phyloP scores from a whole-genome alignment of 345 rosid species.

The Aegle marmelos region DNA sequence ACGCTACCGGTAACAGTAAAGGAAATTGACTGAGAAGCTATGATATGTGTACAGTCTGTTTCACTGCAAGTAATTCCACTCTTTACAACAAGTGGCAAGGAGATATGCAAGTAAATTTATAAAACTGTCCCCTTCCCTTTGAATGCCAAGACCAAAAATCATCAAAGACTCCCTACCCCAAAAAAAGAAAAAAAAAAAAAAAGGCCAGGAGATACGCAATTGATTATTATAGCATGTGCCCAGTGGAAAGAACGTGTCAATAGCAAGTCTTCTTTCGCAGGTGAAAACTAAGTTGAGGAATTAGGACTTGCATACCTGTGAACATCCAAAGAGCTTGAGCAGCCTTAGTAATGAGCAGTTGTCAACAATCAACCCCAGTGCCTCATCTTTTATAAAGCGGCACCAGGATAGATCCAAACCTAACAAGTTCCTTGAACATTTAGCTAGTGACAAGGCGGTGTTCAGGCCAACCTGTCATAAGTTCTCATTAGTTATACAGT shows the following conservation, averaged over 20 bases:
- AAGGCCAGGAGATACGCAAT: too few relatives aligned
- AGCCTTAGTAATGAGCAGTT: conserved; percentile 44
- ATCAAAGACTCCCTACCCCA: background rate
- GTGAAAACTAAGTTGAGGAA: background rate
- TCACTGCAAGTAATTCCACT: background rate
- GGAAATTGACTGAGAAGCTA: background rate
- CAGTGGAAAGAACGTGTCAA: background rate
- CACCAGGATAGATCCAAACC: conserved; percentile 68
- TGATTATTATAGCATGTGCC: too few relatives aligned
- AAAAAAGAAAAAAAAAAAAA: too few relatives aligned
- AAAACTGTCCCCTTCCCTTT: background rate
- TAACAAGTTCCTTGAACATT: conserved; percentile 33
- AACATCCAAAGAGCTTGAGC: conserved; percentile 61
- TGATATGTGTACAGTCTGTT: background rate
- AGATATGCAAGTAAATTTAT: background rate
- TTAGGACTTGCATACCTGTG: conserved; percentile 38
- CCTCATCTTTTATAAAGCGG: conserved; percentile 46
- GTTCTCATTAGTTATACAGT: background rate
- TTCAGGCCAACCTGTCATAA: conserved; percentile 42
- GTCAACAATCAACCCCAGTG: conserved; percentile 46
- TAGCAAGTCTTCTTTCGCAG: background rate
- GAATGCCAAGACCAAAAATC: background rate
- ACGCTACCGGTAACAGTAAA: background rate
- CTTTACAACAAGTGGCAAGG: too few relatives aligned
- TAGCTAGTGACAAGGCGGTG: conserved; percentile 48